Conservation (phyloP, 2,329 filamentous ascomycete genomes). For the Tolypocladium tropicale region DNA sequence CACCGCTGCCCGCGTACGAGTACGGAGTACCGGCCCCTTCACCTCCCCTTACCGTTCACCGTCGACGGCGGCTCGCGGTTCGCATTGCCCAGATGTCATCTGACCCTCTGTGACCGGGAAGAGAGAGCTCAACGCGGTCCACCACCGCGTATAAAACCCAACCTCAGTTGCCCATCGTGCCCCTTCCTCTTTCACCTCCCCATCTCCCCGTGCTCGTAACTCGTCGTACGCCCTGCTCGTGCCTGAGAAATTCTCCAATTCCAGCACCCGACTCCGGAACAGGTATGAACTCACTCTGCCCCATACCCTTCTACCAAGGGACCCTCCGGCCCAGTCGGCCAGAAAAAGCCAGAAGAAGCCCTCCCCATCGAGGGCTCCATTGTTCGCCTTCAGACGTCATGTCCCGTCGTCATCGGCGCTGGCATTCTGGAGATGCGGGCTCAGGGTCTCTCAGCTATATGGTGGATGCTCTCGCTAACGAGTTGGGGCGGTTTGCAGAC, state of each 20-base stretch:
- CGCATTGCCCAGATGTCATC: background rate
- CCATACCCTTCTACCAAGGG: too few relatives aligned
- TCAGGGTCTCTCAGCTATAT: background rate
- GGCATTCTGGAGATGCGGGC: background rate
- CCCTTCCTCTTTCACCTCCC: background rate
- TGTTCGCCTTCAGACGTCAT: background rate
- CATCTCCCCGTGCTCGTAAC: background rate
- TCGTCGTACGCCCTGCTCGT: background rate
- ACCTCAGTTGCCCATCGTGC: background rate
- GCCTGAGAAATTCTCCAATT: background rate
- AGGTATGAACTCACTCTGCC: background rate
- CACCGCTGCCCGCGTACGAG: background rate
- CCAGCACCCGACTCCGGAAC: background rate
- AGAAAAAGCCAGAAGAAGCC: too few relatives aligned
- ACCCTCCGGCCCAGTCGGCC: too few relatives aligned
- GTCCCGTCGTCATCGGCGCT: background rate
- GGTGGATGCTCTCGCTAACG: background rate
- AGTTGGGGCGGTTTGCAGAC: background rate
- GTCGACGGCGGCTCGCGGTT: background rate
- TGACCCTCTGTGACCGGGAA: background rate
- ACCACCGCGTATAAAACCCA: background rate
- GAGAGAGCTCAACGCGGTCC: background rate
- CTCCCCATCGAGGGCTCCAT: background rate
- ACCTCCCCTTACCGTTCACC: background rate
- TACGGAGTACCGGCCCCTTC: background rate